Evolutionary conservation across 2,329 filamentous ascomycete species (phyloP).

Genomic region (Fusarium sp.): DNA sequence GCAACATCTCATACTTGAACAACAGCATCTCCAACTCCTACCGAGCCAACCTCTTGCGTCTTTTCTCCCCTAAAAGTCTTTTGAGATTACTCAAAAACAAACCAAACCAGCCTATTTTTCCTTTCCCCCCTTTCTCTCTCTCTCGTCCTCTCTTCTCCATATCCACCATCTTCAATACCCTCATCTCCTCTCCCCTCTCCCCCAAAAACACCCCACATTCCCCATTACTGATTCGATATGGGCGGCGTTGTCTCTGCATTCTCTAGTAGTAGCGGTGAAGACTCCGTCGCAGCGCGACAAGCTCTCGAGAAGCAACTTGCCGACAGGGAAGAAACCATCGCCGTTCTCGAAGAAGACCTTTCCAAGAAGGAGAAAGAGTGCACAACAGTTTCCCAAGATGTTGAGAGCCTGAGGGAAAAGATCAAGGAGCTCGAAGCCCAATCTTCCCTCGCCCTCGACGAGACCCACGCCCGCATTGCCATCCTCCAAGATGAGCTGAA

Average conservation of each 20-base stretch:
- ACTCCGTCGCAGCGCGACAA: constrained; percentile 50
- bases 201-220: constrained; percentile 28
- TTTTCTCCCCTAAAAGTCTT: constrained; percentile 18
- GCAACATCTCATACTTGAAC: constrained; percentile 34
- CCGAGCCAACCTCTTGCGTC: constrained; percentile 33
- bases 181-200: background rate
- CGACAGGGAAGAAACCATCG: constrained; percentile 56
- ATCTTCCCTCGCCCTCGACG: constrained; percentile 49
- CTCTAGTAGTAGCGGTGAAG: constrained; percentile 52
- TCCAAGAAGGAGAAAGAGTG: constrained; percentile 57
- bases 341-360: constrained; percentile 51
- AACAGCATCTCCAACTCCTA: constrained; percentile 35
- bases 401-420: constrained; percentile 56
- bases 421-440: constrained; percentile 54
- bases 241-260: constrained; percentile 59
- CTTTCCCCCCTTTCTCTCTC: background rate
- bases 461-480: constrained; percentile 52
- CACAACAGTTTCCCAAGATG: constrained; percentile 53
- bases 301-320: constrained; percentile 56
- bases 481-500: constrained; percentile 55
- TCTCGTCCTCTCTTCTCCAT: constrained; percentile 20
- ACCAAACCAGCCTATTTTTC: constrained; percentile 5
- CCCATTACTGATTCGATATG: constrained; percentile 51
- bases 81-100: constrained; percentile 33
- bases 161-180: constrained; percentile 24